Base-by-base conservation (phyloP, 1,284 basidiomycete species). In the Irpex lacteus region DNA sequence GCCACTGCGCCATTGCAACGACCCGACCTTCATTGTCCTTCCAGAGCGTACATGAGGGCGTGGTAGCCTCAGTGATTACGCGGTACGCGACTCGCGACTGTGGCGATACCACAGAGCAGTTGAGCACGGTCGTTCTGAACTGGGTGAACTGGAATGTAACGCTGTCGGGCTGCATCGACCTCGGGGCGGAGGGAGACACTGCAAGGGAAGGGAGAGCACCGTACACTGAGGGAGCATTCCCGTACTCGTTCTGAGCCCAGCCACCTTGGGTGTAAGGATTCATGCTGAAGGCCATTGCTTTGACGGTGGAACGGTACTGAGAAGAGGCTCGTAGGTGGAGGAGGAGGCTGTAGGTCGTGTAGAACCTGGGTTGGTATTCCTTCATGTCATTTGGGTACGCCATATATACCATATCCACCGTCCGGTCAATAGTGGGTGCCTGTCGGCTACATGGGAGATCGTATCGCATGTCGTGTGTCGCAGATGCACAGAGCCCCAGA, bases 1-100 rank as follows among this genome's bases (percentile, higher is more conserved):
- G 80, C 87, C 88, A 90, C 68, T 87, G 85, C 62, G 89, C 71
- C 70, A 87, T 78, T 2, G 84, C 85, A 59, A 86, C 71, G 55
- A 78, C 82, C 62, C 77, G 78, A 32, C 80, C 79, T 44, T 82
- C 78, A 8, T 75, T 73, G 68, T 85, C 82, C 68, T 84, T 85
- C 69, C 85, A 76, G 32, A 84, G 75, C 5, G 87, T 88, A 68
- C 83, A 83, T 0, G 79, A 82, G 2, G 82, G 80, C 67, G 81
- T 79, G 11, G 78, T 71, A 36, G 76, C 70, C 66, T 86, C 82
- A 4, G 87, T 87, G 34, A 72, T 68, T 66, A 78, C 67, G 53
- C 71, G 72, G 65, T 75, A 76, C 40, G 67, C 67, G 52, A 71
- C 70, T 56, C 72, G 73, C 21, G 66, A 65, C 65, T 82, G 79